Evolutionary conservation across 192 early-diverging fungal species (phyloP).

Genomic region (Lunasporangiospora selenospora): DNA sequence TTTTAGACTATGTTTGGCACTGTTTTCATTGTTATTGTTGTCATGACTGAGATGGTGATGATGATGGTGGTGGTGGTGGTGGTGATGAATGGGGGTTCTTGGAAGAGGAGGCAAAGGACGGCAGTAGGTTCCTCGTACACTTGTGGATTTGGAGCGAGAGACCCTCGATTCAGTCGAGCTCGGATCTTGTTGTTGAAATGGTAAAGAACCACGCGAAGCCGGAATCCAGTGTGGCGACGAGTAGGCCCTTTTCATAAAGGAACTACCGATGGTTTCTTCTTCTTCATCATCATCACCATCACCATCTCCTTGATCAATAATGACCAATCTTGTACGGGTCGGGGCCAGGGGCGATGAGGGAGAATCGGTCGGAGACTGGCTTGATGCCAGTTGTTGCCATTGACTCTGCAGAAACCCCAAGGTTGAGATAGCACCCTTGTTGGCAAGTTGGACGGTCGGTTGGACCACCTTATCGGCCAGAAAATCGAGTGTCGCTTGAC

Average conservation of each 20-base stretch:
- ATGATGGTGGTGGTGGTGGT: neutral
- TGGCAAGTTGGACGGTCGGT: conserved; percentile 3
- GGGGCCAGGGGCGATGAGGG: neutral
- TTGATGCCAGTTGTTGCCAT: neutral
- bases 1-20: neutral
- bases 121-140: neutral
- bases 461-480: conserved; percentile 3
- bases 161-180: too few species aligned
- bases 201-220: neutral
- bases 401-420: neutral
- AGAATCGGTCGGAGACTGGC: neutral
- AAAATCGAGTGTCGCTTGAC: conserved; percentile 16
- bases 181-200: neutral
- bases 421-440: conserved; percentile 5
- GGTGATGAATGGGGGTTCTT: neutral
- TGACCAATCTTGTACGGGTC: neutral
- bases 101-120: neutral
- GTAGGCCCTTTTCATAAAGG: neutral
- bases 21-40: too few species aligned
- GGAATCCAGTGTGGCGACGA: neutral
- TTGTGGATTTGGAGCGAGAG: too few species aligned
- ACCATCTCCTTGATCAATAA: too few species aligned
- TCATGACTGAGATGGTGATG: neutral
- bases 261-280: neutral
- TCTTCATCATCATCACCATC: too few species aligned